phyloP scores from a whole-genome alignment of 306 rosid species.

The Cucumis melo region DNA sequence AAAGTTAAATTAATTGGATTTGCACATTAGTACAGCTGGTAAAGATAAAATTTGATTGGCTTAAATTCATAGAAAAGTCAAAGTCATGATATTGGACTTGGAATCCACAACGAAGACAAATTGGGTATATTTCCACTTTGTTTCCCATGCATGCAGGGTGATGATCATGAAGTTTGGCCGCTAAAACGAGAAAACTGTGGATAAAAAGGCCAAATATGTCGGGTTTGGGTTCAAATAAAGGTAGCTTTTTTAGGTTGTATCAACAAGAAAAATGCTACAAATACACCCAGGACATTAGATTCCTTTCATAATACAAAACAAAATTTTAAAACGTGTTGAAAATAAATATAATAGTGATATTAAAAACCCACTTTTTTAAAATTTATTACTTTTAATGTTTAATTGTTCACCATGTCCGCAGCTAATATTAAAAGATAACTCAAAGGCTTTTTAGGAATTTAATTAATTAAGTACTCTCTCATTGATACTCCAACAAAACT shows the following conservation, averaged over 20 bases:
- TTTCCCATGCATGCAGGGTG: slow-evolving; percentile 18
- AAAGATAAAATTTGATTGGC: neutral
- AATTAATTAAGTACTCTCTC: too few relatives aligned
- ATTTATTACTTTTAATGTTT: neutral
- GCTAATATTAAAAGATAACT: neutral
- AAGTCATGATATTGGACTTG: slow-evolving; percentile 18
- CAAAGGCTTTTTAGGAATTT: neutral
- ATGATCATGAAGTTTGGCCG: neutral
- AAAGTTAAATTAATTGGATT: neutral
- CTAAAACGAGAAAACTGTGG: neutral
- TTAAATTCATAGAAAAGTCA: neutral
- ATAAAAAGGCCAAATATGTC: neutral
- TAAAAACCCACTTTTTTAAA: neutral
- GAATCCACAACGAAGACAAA: neutral
- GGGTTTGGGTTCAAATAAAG: neutral
- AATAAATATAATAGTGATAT: neutral
- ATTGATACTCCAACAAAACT: too few relatives aligned
- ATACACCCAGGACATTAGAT: neutral
- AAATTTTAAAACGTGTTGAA: neutral
- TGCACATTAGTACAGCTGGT: neutral
- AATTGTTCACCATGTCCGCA: neutral
- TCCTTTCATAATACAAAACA: neutral
- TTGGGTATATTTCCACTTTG: neutral
- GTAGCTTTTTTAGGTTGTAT: neutral
- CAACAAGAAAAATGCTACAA: neutral